Percentiles rank a stretch among this genome's conserved stretches.
Conservation (phyloP, 2,329 filamentous ascomycete genomes). For the Colletotrichum lini region DNA sequence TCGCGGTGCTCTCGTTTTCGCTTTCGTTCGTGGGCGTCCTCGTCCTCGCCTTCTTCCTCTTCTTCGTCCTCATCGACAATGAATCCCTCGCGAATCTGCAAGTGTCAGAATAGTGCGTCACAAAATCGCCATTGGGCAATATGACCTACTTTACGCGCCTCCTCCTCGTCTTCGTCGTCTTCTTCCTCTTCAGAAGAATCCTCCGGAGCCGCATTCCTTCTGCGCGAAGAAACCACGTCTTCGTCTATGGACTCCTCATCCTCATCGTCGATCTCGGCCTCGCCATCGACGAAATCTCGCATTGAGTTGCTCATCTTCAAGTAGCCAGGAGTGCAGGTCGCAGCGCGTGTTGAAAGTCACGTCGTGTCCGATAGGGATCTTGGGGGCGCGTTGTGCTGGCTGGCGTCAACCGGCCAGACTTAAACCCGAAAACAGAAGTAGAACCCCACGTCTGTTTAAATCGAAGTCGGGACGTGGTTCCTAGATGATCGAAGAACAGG, state of each 20-base stretch:
- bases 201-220: conserved; percentile 68
- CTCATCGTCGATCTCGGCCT: conserved; percentile 88
- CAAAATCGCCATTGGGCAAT: conserved; percentile 21
- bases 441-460: background rate
- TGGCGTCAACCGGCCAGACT: background rate
- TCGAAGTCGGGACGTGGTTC: conserved; percentile 1
- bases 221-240: conserved; percentile 71
- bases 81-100: conserved; percentile 90
- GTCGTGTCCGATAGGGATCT: conserved; percentile 4
- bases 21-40: conserved; percentile 69
- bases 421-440: background rate
- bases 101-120: conserved; percentile 27
- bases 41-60: conserved; percentile 76
- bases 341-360: conserved; percentile 14
- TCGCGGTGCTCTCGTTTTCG: conserved; percentile 84
- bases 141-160: conserved; percentile 77
- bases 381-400: conserved; percentile 15
- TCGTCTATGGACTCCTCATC: conserved; percentile 89
- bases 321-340: conserved; percentile 14
- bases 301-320: conserved; percentile 72
- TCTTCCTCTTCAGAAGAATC: conserved; percentile 95
- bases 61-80: conserved; percentile 95
- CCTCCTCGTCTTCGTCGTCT: conserved; percentile 92
- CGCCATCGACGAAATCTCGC: conserved; percentile 84
- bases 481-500: background rate